Evolutionary conservation across 2,329 filamentous ascomycete species (phyloP).

Genomic region (Pyricularia pennisetigena): DNA sequence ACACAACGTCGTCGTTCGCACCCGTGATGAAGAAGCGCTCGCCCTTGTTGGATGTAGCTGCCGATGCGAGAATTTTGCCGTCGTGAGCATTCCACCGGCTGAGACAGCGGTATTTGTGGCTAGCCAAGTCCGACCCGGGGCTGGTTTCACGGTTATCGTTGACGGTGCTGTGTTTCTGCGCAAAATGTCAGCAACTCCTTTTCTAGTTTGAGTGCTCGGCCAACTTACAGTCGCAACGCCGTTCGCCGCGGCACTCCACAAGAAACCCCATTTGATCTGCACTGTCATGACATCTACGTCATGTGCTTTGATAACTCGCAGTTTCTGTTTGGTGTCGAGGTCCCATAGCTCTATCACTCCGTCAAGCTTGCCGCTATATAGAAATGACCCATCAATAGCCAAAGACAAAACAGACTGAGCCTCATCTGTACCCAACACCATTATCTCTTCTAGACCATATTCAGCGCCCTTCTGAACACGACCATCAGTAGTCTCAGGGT

Average conservation of each 20-base stretch:
- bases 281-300: conserved; percentile 77
- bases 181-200: conserved; percentile 12
- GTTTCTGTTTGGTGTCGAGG: conserved; percentile 81
- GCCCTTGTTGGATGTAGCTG: conserved; percentile 57
- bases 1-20: conserved; percentile 82
- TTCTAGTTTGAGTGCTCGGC: neutral
- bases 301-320: conserved; percentile 76
- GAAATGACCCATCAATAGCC: conserved; percentile 78
- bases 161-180: conserved; percentile 55
- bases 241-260: conserved; percentile 83
- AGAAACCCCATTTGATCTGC: conserved; percentile 72
- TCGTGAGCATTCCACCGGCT: conserved; percentile 53
- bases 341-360: conserved; percentile 96
- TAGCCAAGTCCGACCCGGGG: conserved; percentile 42
- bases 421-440: conserved; percentile 51
- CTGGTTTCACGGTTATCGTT: conserved; percentile 49
- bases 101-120: conserved; percentile 29
- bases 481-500: conserved; percentile 9
- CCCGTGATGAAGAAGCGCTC: conserved; percentile 88
- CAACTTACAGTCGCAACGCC: conserved; percentile 69
- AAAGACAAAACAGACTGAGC: conserved; percentile 64
- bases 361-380: conserved; percentile 82
- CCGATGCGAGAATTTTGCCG: conserved; percentile 79
- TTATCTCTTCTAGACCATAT: conserved; percentile 56
- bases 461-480: conserved; percentile 28